Percentiles rank a stretch among this genome's conserved stretches.
Conservation (phyloP, 2,329 filamentous ascomycete species). For the Dactylellina parvicollis region DNA sequence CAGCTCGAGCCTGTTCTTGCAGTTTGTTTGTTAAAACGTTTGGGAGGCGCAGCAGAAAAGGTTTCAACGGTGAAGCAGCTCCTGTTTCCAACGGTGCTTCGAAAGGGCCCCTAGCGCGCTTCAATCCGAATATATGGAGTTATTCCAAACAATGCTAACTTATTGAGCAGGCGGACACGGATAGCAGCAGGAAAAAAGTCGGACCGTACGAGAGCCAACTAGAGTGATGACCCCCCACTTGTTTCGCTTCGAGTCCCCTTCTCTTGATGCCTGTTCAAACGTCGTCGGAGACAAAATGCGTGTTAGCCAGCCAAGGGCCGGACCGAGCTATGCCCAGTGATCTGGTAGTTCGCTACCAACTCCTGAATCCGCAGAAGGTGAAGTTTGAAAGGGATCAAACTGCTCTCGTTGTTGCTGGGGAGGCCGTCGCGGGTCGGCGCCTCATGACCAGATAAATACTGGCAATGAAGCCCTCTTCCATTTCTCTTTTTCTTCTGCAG, state of each 20-base stretch:
- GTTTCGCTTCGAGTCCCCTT: conserved; percentile 36
- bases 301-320: conserved; percentile 19
- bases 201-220: conserved; percentile 35
- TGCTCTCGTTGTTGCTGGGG: conserved; percentile 8
- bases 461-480: conserved; percentile 4
- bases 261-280: conserved; percentile 38
- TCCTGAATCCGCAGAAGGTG: conserved; percentile 33
- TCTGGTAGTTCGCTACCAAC: conserved; percentile 28
- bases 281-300: conserved; percentile 27
- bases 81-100: conserved; percentile 51
- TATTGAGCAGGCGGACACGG: neutral
- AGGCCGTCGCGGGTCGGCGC: conserved; percentile 13
- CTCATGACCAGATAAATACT: conserved; percentile 48
- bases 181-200: neutral
- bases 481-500: conserved; percentile 4
- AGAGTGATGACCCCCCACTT: conserved; percentile 23
- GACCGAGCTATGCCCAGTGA: conserved; percentile 13
- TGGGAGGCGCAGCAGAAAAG: conserved; percentile 36
- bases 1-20: conserved; percentile 45
- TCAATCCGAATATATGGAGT: neutral
- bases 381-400: conserved; percentile 28
- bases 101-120: conserved; percentile 23
- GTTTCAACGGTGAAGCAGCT: conserved; percentile 52
- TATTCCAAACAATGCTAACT: neutral
- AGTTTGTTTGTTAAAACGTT: conserved; percentile 22